Percentiles rank a stretch among this genome's conserved stretches.
Evolutionary conservation across 169 alveolate species (phyloP).

Genomic region (Perkinsus chesapeaki): DNA sequence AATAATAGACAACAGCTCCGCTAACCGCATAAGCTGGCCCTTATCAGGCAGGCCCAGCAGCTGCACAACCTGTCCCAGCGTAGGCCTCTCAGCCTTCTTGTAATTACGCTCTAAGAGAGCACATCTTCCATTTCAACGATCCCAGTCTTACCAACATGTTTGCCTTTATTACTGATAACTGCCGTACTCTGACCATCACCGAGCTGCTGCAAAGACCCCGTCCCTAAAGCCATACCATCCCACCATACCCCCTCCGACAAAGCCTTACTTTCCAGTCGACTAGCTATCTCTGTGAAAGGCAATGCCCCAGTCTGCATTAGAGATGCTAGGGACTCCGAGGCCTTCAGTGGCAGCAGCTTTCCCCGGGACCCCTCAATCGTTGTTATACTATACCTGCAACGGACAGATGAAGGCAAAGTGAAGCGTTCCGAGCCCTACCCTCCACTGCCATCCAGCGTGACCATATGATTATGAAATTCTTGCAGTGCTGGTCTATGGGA

Average conservation of each 20-base stretch:
- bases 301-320: not conserved
- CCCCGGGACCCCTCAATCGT: not conserved
- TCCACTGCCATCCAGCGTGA: not conserved
- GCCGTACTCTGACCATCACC: not conserved
- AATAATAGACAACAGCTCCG: not conserved
- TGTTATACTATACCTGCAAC: not conserved
- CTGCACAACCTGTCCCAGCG: not conserved
- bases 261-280: not conserved
- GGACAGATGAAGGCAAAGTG: too few species aligned
- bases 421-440: not conserved
- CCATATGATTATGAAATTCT: not conserved
- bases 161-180: too few species aligned
- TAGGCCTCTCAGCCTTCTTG: too few species aligned
- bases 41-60: not conserved
- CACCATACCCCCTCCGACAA: not conserved
- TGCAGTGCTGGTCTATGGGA: slow-evolving; percentile 11
- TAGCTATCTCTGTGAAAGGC: not conserved
- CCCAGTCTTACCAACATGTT: too few species aligned
- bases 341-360: not conserved
- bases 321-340: not conserved
- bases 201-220: not conserved
- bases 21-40: not conserved
- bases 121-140: too few species aligned
- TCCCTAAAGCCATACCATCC: not conserved
- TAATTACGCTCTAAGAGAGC: too few species aligned